Percentiles rank a stretch among this genome's conserved stretches.
phyloP scores from a whole-genome alignment of 148 eudicot species.

The Diospyros lotus region DNA sequence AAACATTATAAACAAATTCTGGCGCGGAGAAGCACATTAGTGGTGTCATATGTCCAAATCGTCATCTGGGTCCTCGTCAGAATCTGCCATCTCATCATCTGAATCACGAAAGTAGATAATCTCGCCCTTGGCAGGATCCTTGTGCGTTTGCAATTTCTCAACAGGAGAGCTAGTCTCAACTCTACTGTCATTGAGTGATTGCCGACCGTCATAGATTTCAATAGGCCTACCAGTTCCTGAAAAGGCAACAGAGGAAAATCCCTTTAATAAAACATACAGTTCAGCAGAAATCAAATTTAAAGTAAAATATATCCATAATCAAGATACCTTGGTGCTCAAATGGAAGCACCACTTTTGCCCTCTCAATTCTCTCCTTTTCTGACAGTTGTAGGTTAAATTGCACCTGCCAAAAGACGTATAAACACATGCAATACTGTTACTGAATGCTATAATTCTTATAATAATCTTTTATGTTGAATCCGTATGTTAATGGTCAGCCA shows the following conservation, averaged over 20 bases:
- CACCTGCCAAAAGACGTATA: constrained; percentile 44
- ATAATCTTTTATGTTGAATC: not conserved
- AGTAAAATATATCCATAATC: not conserved
- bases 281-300: not conserved
- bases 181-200: constrained; percentile 39
- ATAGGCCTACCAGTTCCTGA: constrained; percentile 62
- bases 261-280: not conserved
- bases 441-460: not conserved
- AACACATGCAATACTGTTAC: not conserved
- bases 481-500: too few species aligned
- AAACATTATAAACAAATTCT: not conserved
- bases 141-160: constrained; percentile 29
- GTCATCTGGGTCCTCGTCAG: constrained; percentile 79
- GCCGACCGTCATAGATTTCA: constrained; percentile 88
- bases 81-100: constrained; percentile 95
- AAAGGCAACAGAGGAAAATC: constrained; percentile 7
- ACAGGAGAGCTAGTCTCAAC: constrained; percentile 24
- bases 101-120: constrained; percentile 91
- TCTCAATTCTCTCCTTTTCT: constrained; percentile 79
- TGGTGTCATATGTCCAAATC: constrained; percentile 71
- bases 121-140: constrained; percentile 63
- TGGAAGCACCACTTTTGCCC: constrained; percentile 89
- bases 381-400: constrained; percentile 83
- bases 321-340: constrained; percentile 86
- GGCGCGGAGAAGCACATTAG: not conserved